A percentile compares a stretch with the other conserved stretches of the same genome.
These are phyloP conservation scores for Meyerozyma smithsonii DNA, from an alignment of 1,139 yeast species.

Conservation along the genomic window DNA sequence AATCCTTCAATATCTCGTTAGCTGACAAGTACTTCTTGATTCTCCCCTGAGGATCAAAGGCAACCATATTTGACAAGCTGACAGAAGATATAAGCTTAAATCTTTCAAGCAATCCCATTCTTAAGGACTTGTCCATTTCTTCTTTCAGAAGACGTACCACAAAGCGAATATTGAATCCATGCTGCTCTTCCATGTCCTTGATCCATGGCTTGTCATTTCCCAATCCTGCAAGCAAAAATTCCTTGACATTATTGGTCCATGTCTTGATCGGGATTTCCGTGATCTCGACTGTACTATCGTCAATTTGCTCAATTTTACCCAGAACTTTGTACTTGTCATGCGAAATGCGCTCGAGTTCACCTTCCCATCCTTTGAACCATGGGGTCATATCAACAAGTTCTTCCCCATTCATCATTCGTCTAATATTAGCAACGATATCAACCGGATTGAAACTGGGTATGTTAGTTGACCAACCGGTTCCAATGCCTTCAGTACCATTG, in stretches of 20 bases:
- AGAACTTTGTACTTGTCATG: slow-evolving; percentile 66
- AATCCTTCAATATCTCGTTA: slow-evolving; percentile 76
- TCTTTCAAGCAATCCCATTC: slow-evolving; percentile 74
- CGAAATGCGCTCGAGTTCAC: slow-evolving; percentile 61
- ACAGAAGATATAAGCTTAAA: slow-evolving; percentile 72
- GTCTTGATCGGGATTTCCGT: slow-evolving; percentile 90
- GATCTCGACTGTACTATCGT: slow-evolving; percentile 76
- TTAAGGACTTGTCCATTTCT: slow-evolving; percentile 77
- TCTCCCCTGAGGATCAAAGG: slow-evolving; percentile 89
- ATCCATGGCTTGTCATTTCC: slow-evolving; percentile 89
- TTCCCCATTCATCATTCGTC: slow-evolving; percentile 69
- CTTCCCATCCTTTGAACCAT: slow-evolving; percentile 97
- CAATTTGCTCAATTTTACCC: slow-evolving; percentile 80
- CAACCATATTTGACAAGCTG: slow-evolving; percentile 85
- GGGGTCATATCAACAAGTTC: slow-evolving; percentile 75
- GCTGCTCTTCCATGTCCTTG: slow-evolving; percentile 93
- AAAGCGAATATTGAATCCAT: slow-evolving; percentile 75
- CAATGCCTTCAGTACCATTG: slow-evolving; percentile 97
- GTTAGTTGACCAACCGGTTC: slow-evolving; percentile 97
- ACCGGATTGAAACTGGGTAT: slow-evolving; percentile 87
- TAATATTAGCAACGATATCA: slow-evolving; percentile 74
- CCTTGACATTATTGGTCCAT: slow-evolving; percentile 92
- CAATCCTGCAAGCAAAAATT: slow-evolving; percentile 69
- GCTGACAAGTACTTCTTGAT: slow-evolving; percentile 77
- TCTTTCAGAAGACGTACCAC: slow-evolving; percentile 67